phyloP scores from a whole-genome alignment of 345 rosid genomes.

The Clausena lansium region DNA sequence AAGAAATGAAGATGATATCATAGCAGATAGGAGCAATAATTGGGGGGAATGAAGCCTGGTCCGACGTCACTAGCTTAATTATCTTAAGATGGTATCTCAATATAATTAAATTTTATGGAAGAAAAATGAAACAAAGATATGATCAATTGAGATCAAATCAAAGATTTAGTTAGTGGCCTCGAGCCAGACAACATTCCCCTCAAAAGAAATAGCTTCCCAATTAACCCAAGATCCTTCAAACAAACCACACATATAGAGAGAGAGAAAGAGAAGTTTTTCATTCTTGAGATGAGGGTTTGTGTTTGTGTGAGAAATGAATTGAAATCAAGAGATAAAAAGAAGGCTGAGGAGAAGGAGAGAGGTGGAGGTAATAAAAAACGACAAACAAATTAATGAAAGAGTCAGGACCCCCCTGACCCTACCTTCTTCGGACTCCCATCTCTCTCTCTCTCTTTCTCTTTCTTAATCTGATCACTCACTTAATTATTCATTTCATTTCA shows the following conservation, averaged over 20 bases:
- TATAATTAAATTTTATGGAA: no score
- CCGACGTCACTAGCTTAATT: constrained; percentile 46
- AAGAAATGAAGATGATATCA: background rate
- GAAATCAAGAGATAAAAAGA: constrained; percentile 31
- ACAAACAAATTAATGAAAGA: constrained; percentile 50
- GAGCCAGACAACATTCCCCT: constrained; percentile 99
- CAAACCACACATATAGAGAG: background rate
- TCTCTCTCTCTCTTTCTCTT: constrained; percentile 3
- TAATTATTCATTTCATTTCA: background rate
- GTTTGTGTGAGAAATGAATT: constrained; percentile 29
- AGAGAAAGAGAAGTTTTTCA: background rate
- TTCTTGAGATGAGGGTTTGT: background rate
- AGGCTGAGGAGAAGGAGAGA: constrained; percentile 14
- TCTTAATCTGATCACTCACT: background rate
- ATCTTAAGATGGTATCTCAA: constrained; percentile 17
- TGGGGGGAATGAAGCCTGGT: constrained; percentile 99
- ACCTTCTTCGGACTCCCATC: constrained; percentile 22
- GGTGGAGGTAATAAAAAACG: constrained; percentile 29
- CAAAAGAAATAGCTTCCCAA: constrained; percentile 55
- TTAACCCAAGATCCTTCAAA: background rate
- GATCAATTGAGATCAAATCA: constrained; percentile 1
- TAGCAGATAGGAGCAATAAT: constrained; percentile 35
- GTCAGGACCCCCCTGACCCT: constrained; percentile 30
- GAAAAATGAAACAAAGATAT: background rate
- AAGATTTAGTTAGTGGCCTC: constrained; percentile 52